Percentiles rank a stretch among this genome's conserved stretches.
Evolutionary conservation across 305 asterid genomes (phyloP).

Genomic region (Rubia peregrina): DNA sequence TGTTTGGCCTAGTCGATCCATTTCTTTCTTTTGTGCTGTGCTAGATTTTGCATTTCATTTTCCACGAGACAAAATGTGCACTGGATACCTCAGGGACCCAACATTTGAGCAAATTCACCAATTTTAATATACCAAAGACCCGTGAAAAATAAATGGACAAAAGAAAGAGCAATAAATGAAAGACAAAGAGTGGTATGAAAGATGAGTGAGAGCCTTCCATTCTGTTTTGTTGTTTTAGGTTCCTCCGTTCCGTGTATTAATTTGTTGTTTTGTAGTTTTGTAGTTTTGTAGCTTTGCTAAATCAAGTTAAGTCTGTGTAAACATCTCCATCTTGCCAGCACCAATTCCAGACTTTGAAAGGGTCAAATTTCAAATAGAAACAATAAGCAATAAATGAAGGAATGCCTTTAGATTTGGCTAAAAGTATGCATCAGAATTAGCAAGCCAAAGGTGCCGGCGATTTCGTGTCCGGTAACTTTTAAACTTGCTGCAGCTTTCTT

Average conservation of each 20-base stretch:
- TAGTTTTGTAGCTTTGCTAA: background rate
- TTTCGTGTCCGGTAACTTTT: too few species aligned
- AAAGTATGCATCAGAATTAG: too few species aligned
- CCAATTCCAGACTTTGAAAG: background rate
- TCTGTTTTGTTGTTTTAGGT: background rate
- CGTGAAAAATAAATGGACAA: constrained; percentile 1
- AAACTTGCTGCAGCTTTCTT: too few species aligned
- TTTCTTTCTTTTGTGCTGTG: background rate
- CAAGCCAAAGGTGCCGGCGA: too few species aligned
- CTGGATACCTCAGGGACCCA: background rate
- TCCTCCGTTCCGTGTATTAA: background rate
- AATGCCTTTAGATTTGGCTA: too few species aligned
- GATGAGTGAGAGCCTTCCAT: background rate
- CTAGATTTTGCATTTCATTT: background rate
- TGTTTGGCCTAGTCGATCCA: too few species aligned
- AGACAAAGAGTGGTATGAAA: background rate
- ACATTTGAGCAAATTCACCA: background rate
- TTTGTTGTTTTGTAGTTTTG: too few species aligned
- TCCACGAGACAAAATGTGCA: background rate
- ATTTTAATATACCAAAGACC: background rate
- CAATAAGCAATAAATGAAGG: constrained; percentile 4
- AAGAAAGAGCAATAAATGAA: constrained; percentile 1
- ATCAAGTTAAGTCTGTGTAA: background rate
- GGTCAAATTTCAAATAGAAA: background rate
- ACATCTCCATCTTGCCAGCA: constrained; percentile 11